A percentile compares a stretch with the other conserved stretches of the same genome.
Conservation (phyloP, 768 basidiomycete genomes). For the Termitomyces sp. region DNA sequence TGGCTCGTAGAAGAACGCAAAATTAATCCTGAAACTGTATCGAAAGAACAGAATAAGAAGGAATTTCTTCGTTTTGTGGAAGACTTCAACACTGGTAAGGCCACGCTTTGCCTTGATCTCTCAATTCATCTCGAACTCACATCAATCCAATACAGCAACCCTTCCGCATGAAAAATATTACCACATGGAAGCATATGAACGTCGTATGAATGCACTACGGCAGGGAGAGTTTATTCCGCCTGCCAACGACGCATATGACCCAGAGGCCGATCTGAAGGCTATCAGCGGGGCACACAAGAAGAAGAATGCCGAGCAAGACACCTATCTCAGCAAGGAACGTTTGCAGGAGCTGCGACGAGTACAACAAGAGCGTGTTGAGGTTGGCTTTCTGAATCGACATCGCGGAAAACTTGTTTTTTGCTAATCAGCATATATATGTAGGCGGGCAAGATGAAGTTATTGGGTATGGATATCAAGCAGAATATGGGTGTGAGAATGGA, state of each 20-base stretch:
- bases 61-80: slow-evolving; percentile 81
- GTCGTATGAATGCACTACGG: slow-evolving; percentile 77
- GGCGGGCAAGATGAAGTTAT: slow-evolving; percentile 77
- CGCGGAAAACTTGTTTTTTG: not conserved
- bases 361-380: slow-evolving; percentile 81
- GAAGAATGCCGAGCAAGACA: slow-evolving; percentile 58
- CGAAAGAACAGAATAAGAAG: slow-evolving; percentile 81
- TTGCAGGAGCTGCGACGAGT: slow-evolving; percentile 76
- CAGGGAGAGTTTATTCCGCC: slow-evolving; percentile 80
- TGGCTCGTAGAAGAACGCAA: slow-evolving; percentile 94
- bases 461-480: slow-evolving; percentile 86
- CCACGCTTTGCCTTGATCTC: not conserved
- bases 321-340: slow-evolving; percentile 74
- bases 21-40: slow-evolving; percentile 83
- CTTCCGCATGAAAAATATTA: slow-evolving; percentile 95
- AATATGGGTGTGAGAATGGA: slow-evolving; percentile 89
- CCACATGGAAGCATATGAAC: slow-evolving; percentile 80
- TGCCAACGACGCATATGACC: slow-evolving; percentile 69
- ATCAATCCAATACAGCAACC: slow-evolving; percentile 51
- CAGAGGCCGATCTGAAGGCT: slow-evolving; percentile 78
- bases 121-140: not conserved
- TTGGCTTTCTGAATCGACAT: slow-evolving; percentile 23
- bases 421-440: slow-evolving; percentile 18
- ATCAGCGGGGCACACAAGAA: slow-evolving; percentile 69
- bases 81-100: slow-evolving; percentile 74